These are phyloP conservation scores for Lactarius akahatsu DNA, from an alignment of 768 basidiomycete species.

Conservation along the genomic window DNA sequence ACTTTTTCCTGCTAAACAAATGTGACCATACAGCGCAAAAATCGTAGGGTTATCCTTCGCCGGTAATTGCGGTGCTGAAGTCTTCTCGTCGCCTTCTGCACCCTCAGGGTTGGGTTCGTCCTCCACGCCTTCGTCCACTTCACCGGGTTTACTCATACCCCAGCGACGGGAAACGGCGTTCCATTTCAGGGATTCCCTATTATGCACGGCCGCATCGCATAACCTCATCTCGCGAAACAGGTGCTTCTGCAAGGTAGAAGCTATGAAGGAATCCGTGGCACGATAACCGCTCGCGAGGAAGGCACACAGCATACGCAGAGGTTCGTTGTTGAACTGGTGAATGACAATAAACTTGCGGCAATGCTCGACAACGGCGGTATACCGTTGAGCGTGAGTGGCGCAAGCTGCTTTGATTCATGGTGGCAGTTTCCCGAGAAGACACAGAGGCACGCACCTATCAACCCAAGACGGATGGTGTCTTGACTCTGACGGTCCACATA, in stretches of 20 bases:
- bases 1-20: slow-evolving; percentile 80
- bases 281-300: slow-evolving; percentile 69
- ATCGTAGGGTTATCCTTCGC: slow-evolving; percentile 70
- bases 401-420: slow-evolving; percentile 53
- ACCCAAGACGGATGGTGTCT: slow-evolving; percentile 69
- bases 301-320: slow-evolving; percentile 72
- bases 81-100: slow-evolving; percentile 31
- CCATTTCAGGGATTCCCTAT: slow-evolving; percentile 61
- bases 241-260: slow-evolving; percentile 79
- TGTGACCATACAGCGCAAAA: slow-evolving; percentile 76
- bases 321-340: slow-evolving; percentile 87
- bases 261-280: slow-evolving; percentile 71
- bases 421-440: not conserved
- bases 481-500: slow-evolving; percentile 62
- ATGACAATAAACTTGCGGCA: slow-evolving; percentile 69
- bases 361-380: slow-evolving; percentile 65
- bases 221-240: slow-evolving; percentile 76
- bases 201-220: slow-evolving; percentile 62
- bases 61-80: slow-evolving; percentile 46
- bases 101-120: slow-evolving; percentile 39
- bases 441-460: slow-evolving; percentile 58
- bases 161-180: slow-evolving; percentile 59
- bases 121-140: slow-evolving; percentile 42
- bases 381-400: slow-evolving; percentile 57
- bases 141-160: slow-evolving; percentile 45